Evolutionary conservation across 2,329 filamentous ascomycete species (phyloP).

Genomic region (Didymella exigua): DNA sequence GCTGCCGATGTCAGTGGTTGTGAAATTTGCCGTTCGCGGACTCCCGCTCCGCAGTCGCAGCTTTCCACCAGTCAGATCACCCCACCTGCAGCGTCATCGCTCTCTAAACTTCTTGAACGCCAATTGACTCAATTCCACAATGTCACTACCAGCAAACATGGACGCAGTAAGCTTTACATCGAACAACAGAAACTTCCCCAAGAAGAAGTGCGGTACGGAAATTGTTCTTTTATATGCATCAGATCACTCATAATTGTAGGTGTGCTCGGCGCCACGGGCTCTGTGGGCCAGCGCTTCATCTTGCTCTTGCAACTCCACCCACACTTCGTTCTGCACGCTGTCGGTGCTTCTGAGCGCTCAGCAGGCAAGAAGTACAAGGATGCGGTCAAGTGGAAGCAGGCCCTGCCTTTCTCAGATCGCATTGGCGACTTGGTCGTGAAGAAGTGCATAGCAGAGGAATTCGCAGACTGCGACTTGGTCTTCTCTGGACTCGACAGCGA

Average conservation of each 20-base stretch:
- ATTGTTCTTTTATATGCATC: slow-evolving; percentile 42
- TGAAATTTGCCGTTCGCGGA: slow-evolving; percentile 14
- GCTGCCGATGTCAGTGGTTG: slow-evolving; percentile 1
- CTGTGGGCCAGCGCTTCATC: slow-evolving; percentile 94
- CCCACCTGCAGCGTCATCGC: slow-evolving; percentile 20
- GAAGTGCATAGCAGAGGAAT: slow-evolving; percentile 81
- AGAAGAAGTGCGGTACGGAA: slow-evolving; percentile 59
- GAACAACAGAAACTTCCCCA: slow-evolving; percentile 51
- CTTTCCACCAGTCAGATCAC: slow-evolving; percentile 23
- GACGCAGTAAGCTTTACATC: slow-evolving; percentile 53
- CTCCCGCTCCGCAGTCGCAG: slow-evolving; percentile 33
- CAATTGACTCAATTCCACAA: slow-evolving; percentile 31
- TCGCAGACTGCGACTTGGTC: slow-evolving; percentile 87
- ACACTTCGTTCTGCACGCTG: slow-evolving; percentile 81
- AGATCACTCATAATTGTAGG: slow-evolving; percentile 41
- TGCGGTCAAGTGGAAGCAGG: slow-evolving; percentile 94
- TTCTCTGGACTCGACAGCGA: slow-evolving; percentile 93
- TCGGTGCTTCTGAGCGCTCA: slow-evolving; percentile 87
- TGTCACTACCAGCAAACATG: slow-evolving; percentile 42
- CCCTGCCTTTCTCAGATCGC: slow-evolving; percentile 75
- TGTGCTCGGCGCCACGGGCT: slow-evolving; percentile 90
- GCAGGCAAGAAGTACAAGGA: slow-evolving; percentile 94
- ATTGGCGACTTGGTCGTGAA: slow-evolving; percentile 83
- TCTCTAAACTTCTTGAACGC: slow-evolving; percentile 27
- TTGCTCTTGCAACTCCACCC: slow-evolving; percentile 88